Percentiles rank a stretch among this genome's conserved stretches.
These are phyloP conservation scores for Arachis hypogaea DNA, from an alignment of 306 rosid genomes.

Conservation along the genomic window DNA sequence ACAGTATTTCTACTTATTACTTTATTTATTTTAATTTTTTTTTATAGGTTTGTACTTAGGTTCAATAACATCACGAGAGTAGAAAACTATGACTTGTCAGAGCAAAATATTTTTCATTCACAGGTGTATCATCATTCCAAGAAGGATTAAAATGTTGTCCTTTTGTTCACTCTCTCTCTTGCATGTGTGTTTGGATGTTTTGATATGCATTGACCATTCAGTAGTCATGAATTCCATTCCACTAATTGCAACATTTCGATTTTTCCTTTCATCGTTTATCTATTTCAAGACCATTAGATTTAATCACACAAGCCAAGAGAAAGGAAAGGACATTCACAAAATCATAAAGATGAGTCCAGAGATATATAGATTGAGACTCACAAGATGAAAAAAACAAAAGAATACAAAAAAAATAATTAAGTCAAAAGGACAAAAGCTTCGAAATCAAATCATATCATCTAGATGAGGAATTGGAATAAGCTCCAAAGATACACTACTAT, in stretches of 20 bases:
- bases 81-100: slow-evolving; percentile 45
- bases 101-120: slow-evolving; percentile 21
- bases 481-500: slow-evolving; percentile 30
- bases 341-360: not conserved
- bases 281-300: slow-evolving; percentile 7
- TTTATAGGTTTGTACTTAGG: too few species aligned
- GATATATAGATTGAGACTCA: slow-evolving; percentile 39
- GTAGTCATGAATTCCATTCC: not conserved
- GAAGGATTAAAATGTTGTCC: slow-evolving; percentile 37
- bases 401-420: slow-evolving; percentile 54
- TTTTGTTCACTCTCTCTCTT: slow-evolving; percentile 40
- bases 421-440: slow-evolving; percentile 42
- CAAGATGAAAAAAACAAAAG: slow-evolving; percentile 47
- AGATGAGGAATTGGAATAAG: slow-evolving; percentile 7
- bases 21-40: too few species aligned
- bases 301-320: slow-evolving; percentile 18
- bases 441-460: slow-evolving; percentile 15
- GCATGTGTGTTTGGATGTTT: slow-evolving; percentile 11
- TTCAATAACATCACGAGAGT: slow-evolving; percentile 38
- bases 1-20: too few species aligned
- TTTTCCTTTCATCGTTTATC: slow-evolving; percentile 35
- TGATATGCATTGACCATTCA: slow-evolving; percentile 34
- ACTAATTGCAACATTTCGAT: slow-evolving; percentile 34
- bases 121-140: slow-evolving; percentile 3
- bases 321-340: slow-evolving; percentile 23